These are phyloP conservation scores for Silene uniflora DNA, from an alignment of 148 eudicot genomes.

Conservation along the genomic window DNA sequence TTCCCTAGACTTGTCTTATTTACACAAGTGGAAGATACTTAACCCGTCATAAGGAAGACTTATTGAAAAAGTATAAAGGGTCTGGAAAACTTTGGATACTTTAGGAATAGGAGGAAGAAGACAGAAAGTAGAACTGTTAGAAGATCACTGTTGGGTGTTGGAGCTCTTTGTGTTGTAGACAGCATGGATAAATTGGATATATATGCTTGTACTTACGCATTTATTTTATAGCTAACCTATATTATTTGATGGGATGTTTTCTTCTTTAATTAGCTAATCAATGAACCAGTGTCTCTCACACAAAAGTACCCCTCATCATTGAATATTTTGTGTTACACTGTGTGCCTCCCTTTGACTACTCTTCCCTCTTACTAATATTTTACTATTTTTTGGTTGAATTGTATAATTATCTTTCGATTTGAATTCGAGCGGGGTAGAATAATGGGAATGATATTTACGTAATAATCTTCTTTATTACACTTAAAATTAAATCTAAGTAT, in stretches of 20 bases:
- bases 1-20: no score
- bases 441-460: no score
- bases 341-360: conserved; percentile 23
- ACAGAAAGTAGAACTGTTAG: neutral
- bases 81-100: conserved; percentile 17
- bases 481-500: no score
- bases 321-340: neutral
- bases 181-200: conserved; percentile 13
- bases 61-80: neutral
- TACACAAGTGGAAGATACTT: no score
- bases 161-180: no score
- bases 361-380: neutral
- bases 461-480: no score
- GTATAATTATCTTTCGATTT: no score
- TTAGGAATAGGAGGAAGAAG: neutral
- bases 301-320: conserved; percentile 10
- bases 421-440: no score
- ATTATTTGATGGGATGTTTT: conserved; percentile 19
- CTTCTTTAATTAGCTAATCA: conserved; percentile 21
- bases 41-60: no score
- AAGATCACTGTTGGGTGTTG: conserved; percentile 6
- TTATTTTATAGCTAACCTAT: neutral
- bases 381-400: no score
- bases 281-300: neutral
- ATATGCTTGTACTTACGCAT: neutral